Evolutionary conservation across 2,329 filamentous ascomycete species (phyloP), one percentile per base, ranked within the genome.

Genomic region (Aspergillus pseudoviridinutans): DNA sequence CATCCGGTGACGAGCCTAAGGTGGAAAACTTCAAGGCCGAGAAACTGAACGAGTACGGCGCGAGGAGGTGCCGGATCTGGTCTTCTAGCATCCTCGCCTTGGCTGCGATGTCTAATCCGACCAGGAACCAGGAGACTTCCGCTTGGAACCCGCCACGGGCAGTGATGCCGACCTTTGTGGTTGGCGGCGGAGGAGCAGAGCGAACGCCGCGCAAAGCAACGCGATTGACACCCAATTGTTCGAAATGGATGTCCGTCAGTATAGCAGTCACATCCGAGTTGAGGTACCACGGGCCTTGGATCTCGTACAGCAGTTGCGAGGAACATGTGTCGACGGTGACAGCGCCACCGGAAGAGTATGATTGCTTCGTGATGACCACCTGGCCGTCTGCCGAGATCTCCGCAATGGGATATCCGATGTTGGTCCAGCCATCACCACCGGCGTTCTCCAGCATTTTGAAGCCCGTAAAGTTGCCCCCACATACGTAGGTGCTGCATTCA

Each of bases 261-360:
- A 82, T 64, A 0, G 82, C 82, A 0, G 79, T 83, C 29, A 84
- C 82, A 60, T 85, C 83, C 0, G 78, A 80, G 69, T 84, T 84
- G 73, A 78, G 82, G 65, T 85, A 85, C 74, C 77, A 79, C 0
- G 79, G 79, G 4, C 81, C 81, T 61, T 83, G 80, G 17, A 83
- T 79, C 65, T 83, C 81, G 63, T 83, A 84, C 1, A 84, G 63
- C 2, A 84, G 70, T 58, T 84, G 82, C 3, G 77, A 79, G 0
- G 77, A 77, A 55, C 81, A 79, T 0, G 82, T 84, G 54, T 83
- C 78, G 7, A 79, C 76, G 1, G 73, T 76, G 20, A 79, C 72
- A 2, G 71, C 61, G n/a, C 79, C 78, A 1, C 74, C 74, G 1
- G 64, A 66, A 7, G 70, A 65, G 56, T 70, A 66, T 7, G 71